Evolutionary conservation across 1,139 yeast genomes (phyloP), one percentile per base, ranked within the genome.

Genomic region (Pichia sp.): DNA sequence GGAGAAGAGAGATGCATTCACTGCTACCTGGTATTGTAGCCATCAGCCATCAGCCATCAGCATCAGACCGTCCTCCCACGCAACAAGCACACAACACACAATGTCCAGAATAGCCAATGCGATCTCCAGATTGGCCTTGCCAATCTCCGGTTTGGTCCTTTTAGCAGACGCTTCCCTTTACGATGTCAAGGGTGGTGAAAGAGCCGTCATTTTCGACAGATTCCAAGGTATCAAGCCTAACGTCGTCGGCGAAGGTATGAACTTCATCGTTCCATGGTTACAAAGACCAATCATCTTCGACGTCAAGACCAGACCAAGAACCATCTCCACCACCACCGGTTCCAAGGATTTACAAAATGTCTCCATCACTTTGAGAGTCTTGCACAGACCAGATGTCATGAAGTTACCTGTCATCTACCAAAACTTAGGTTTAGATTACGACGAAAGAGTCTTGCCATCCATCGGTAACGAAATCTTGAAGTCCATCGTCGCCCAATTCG

Each of bases 341-440:
- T 90, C 98, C 24, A 93, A 91, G 70, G 99, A 93, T 70, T 76
- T 93, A 69, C 99, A 93, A 69, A 93, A 87, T 77, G 99, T 93
- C 34, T 84, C 96, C 10, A 73, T 93, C 66, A 94, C 99, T 6
- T 76, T 94, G 61, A 80, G 99, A 63, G 96, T 93, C 39, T 76
- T 93, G 59, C 96, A 90, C 69, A 79, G 98, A 60, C 99, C 99
- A 1, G 96, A 90, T 57, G 94, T 93, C 42, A 67, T 75, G 60
- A 78, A 77, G 54, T 76, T 93, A 62, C 97, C 99, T 21, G 71
- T 70, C 42, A 93, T 93, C 57, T 94, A 94, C 71, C 98, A 91
- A 68, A 78, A 81, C 63, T 76, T 93, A 55, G 99, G 99, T 48
- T 75, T 84, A 53, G 99, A 93, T 68, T 93, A 94, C 67, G 99